Conservation (phyloP, 192 early-diverging fungal species). For the Chytriomyces sp. region DNA sequence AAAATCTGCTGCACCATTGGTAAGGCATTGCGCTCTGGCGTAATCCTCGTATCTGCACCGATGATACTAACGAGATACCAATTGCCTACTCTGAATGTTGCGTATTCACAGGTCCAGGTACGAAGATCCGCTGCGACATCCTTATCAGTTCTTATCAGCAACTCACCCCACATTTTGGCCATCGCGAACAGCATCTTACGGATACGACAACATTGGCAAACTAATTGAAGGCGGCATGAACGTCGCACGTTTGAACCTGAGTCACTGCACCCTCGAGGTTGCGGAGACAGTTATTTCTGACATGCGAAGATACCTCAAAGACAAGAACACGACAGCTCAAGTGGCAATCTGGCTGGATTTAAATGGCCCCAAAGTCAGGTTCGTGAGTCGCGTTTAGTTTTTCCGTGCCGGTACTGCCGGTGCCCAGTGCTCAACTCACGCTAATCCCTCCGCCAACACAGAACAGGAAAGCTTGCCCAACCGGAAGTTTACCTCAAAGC, state of each 20-base stretch:
- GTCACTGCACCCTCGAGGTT: slow-evolving; percentile 62
- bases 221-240: slow-evolving; percentile 61
- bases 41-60: not conserved
- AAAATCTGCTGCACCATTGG: slow-evolving; percentile 35
- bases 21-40: not conserved
- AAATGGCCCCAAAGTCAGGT: slow-evolving; percentile 68
- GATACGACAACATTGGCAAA: slow-evolving; percentile 48
- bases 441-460: not conserved
- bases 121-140: not conserved
- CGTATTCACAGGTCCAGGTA: slow-evolving; percentile 8
- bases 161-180: not conserved
- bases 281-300: slow-evolving; percentile 55
- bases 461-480: slow-evolving; percentile 58
- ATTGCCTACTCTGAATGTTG: not conserved
- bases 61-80: not conserved
- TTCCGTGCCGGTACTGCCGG: not conserved
- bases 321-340: slow-evolving; percentile 43
- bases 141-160: no score
- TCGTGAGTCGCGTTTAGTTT: slow-evolving; percentile 3
- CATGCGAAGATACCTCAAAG: slow-evolving; percentile 46
- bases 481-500: slow-evolving; percentile 49
- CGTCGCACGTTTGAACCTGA: slow-evolving; percentile 61
- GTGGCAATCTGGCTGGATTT: slow-evolving; percentile 66
- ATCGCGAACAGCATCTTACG: slow-evolving; percentile 43
- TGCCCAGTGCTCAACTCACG: not conserved